Conservation (phyloP, 495 filamentous ascomycete species). For the Aspergillus haitiensis region DNA sequence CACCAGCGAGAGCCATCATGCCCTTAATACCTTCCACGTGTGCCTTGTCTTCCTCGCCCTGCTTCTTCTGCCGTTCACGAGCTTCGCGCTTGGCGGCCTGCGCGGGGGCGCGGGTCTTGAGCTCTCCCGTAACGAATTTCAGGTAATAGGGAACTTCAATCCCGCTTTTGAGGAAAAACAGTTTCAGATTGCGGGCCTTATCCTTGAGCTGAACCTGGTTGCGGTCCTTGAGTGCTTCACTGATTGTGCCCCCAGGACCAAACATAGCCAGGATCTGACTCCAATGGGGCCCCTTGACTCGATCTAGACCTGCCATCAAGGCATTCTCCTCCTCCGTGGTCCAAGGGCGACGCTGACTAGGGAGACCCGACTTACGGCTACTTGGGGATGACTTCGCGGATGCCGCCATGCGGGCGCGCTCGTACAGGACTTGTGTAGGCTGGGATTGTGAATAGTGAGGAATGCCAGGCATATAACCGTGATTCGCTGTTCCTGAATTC, state of each 20-base stretch:
- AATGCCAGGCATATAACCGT: constrained; percentile 51
- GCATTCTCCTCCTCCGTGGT: constrained; percentile 88
- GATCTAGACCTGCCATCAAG: constrained; percentile 86
- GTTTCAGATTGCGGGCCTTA: constrained; percentile 90
- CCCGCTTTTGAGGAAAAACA: constrained; percentile 91
- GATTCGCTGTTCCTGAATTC: constrained; percentile 41
- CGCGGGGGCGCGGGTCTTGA: constrained; percentile 85
- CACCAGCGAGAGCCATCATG: constrained; percentile 61
- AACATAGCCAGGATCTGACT: constrained; percentile 90
- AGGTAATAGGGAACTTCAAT: constrained; percentile 92
- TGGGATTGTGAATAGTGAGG: constrained; percentile 69
- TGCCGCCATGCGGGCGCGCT: constrained; percentile 77
- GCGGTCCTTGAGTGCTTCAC: constrained; percentile 83
- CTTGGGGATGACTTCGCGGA: constrained; percentile 76
- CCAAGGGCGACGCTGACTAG: constrained; percentile 88
- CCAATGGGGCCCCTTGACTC: constrained; percentile 93
- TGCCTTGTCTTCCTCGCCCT: constrained; percentile 68
- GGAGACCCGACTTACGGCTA: constrained; percentile 69
- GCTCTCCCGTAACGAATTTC: constrained; percentile 86
- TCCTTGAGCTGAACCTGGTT: constrained; percentile 96
- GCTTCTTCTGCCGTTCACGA: constrained; percentile 65
- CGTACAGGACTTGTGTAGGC: constrained; percentile 76
- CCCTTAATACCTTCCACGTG: constrained; percentile 71
- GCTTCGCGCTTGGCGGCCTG: constrained; percentile 81
- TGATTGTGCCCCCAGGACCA: constrained; percentile 77